These are phyloP conservation scores for Dendrobium catenatum DNA, from an alignment of 106 monocot genomes.

Conservation along the genomic window DNA sequence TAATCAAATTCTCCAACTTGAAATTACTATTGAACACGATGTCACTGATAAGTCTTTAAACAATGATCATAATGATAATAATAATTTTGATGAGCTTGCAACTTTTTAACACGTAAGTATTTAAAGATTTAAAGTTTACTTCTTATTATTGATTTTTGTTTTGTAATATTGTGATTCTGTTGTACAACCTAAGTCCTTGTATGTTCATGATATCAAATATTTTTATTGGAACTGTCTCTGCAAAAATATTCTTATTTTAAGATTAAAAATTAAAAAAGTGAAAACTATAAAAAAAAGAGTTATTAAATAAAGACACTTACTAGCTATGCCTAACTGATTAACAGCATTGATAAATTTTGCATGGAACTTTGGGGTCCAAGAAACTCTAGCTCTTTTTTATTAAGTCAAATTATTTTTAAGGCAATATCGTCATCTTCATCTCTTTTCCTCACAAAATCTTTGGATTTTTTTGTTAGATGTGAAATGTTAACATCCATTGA, in stretches of 20 bases:
- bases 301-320: conserved; percentile 13
- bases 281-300: neutral
- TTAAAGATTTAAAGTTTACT: no score
- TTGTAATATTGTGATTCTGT: no score
- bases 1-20: no score
- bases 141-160: no score
- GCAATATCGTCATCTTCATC: conserved; percentile 21
- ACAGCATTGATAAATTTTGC: conserved; percentile 67
- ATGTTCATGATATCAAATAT: conserved; percentile 35
- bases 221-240: conserved; percentile 39
- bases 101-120: no score
- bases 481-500: neutral
- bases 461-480: conserved; percentile 31
- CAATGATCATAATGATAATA: no score
- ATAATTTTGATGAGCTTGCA: no score
- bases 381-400: conserved; percentile 56
- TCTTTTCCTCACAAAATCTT: conserved; percentile 55
- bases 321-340: conserved; percentile 58
- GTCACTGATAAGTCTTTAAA: no score
- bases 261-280: neutral
- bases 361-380: conserved; percentile 62
- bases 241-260: neutral
- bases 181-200: conserved; percentile 8
- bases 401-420: conserved; percentile 35
- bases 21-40: no score